A percentile compares a stretch with the other conserved stretches of the same genome.
Conservation (phyloP, 2,329 filamentous ascomycete genomes). For the Lachnellula hyalina region DNA sequence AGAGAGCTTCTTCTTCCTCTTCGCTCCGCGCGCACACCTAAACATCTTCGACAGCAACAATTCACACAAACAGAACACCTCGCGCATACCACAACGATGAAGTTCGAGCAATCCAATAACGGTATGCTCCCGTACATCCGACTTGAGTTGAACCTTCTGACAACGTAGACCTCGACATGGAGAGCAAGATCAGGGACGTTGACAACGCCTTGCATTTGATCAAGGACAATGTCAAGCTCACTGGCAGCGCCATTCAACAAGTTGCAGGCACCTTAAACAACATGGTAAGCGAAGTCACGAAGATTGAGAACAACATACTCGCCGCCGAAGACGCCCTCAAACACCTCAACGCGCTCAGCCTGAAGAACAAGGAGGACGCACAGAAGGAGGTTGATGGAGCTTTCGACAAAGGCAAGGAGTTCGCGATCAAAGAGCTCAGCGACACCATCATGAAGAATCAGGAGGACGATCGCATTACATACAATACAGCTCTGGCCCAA, state of each 20-base stretch:
- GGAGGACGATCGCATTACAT: no score
- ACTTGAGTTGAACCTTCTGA: background rate
- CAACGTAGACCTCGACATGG: background rate
- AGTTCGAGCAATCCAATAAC: no score
- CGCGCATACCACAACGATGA: no score
- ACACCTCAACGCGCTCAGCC: background rate
- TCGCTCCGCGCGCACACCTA: no score
- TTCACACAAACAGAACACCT: no score
- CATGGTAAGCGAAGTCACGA: background rate
- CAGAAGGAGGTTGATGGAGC: background rate
- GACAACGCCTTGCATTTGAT: background rate
- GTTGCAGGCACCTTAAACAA: background rate
- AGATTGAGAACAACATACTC: background rate
- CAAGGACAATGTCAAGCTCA: background rate
- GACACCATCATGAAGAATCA: no score
- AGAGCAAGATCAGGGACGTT: background rate
- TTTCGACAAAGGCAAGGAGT: background rate
- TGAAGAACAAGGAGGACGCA: background rate
- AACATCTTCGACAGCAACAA: no score
- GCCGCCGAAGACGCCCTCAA: background rate
- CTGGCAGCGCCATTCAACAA: background rate
- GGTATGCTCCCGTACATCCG: no score
- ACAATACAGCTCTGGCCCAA: no score
- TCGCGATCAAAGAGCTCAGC: no score
- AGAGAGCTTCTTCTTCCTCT: no score